A percentile compares a stretch with the other conserved stretches of the same genome.
Conservation (phyloP, 352 stramenopile species). For the Phytophthora palmivora region DNA sequence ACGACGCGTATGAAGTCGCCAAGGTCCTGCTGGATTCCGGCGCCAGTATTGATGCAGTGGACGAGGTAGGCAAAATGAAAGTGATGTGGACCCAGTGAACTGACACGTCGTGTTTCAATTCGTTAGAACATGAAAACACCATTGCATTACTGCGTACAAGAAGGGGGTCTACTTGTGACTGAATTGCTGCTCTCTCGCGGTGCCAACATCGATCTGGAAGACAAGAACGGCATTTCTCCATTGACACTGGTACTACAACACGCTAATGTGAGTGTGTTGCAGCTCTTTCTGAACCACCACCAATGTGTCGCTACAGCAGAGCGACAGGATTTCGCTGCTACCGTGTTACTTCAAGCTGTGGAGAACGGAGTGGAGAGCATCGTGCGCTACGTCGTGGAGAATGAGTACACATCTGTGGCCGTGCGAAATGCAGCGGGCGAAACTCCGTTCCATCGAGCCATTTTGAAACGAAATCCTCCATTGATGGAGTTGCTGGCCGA, state of each 20-base stretch:
- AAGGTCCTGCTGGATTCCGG: constrained; percentile 22
- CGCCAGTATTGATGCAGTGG: constrained; percentile 3
- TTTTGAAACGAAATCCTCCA: constrained; percentile 1
- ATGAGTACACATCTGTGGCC: constrained; percentile 13
- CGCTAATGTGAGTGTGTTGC: constrained; percentile 20
- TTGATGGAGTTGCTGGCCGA: constrained; percentile 18
- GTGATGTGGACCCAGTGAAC: background rate
- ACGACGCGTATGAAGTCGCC: constrained; percentile 26
- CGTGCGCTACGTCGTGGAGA: constrained; percentile 26
- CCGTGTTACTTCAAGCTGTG: constrained; percentile 25
- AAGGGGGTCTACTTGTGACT: constrained; percentile 29
- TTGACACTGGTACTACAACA: constrained; percentile 17
- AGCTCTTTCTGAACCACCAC: constrained; percentile 38
- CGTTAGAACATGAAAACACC: constrained; percentile 29
- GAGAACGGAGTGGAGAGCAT: constrained; percentile 9
- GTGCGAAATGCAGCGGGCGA: constrained; percentile 11
- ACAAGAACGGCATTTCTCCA: constrained; percentile 18
- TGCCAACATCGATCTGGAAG: constrained; percentile 25
- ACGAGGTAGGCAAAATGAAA: constrained; percentile 10
- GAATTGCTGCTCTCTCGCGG: constrained; percentile 31
- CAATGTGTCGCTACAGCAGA: constrained; percentile 21
- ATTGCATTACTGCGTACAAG: constrained; percentile 34
- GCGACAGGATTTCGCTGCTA: constrained; percentile 23
- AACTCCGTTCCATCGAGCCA: constrained; percentile 26
- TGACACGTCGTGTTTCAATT: background rate